A percentile compares a stretch with the other conserved stretches of the same genome.
These are phyloP conservation scores for Aleurites moluccanus DNA, from an alignment of 441 rosid genomes.

Conservation along the genomic window DNA sequence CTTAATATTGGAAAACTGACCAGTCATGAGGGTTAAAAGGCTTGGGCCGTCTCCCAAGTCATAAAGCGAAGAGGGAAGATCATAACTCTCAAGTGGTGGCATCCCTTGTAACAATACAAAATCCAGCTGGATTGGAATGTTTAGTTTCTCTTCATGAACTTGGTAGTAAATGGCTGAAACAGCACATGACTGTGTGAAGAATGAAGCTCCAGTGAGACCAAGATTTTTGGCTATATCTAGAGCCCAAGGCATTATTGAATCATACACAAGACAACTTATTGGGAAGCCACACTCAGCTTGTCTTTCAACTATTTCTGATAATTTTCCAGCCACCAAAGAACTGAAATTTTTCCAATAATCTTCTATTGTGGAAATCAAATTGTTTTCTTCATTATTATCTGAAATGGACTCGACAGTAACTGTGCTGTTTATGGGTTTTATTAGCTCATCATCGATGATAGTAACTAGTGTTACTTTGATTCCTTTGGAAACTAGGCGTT, in stretches of 20 bases:
- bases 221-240: conserved; percentile 33
- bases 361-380: background rate
- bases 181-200: conserved; percentile 42
- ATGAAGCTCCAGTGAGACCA: conserved; percentile 29
- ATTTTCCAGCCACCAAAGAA: conserved; percentile 15
- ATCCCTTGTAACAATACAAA: conserved; percentile 14
- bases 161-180: conserved; percentile 24
- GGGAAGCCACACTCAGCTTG: conserved; percentile 9
- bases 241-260: conserved; percentile 36
- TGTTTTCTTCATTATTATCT: conserved; percentile 29
- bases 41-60: conserved; percentile 12
- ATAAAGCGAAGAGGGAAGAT: conserved; percentile 30
- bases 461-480: conserved; percentile 34
- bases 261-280: conserved; percentile 36
- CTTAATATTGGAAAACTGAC: conserved; percentile 29
- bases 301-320: conserved; percentile 26
- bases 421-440: conserved; percentile 22
- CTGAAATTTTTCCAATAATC: conserved; percentile 19
- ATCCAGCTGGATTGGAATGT: conserved; percentile 10
- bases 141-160: conserved; percentile 25
- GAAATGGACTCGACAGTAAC: conserved; percentile 42
- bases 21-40: background rate
- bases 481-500: conserved; percentile 38
- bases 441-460: conserved; percentile 27
- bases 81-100: conserved; percentile 19